A percentile compares a stretch with the other conserved stretches of the same genome.
These are phyloP conservation scores for Panicum miliaceum DNA, from an alignment of 176 grass and related monocot genomes.

Conservation along the genomic window DNA sequence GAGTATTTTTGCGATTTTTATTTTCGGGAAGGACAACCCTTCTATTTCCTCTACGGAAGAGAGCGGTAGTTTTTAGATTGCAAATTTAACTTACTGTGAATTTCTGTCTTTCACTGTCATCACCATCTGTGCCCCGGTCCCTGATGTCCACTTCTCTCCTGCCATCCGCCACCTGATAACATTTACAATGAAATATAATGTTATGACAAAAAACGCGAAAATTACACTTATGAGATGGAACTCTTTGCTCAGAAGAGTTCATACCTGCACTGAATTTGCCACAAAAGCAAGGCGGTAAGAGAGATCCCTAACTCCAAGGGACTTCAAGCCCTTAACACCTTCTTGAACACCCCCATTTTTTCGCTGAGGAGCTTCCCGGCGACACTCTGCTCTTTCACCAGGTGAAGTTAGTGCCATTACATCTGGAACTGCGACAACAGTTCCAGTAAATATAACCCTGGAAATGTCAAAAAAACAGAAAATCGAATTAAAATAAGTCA, in stretches of 20 bases:
- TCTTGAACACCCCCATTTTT: slow-evolving; percentile 79
- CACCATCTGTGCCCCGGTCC: slow-evolving; percentile 70
- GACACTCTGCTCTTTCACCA: slow-evolving; percentile 95
- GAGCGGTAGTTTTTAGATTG: not conserved
- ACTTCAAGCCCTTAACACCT: slow-evolving; percentile 88
- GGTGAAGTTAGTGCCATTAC: slow-evolving; percentile 97
- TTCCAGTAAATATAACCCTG: slow-evolving; percentile 89
- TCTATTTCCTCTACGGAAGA: not conserved
- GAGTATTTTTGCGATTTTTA: not conserved
- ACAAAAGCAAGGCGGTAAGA: slow-evolving; percentile 94
- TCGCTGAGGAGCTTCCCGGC: slow-evolving; percentile 81
- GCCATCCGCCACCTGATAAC: slow-evolving; percentile 78
- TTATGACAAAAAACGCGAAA: not conserved
- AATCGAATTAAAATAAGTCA: not conserved
- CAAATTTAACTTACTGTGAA: slow-evolving; percentile 73
- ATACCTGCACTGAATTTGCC: slow-evolving; percentile 91
- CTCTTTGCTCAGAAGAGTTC: slow-evolving; percentile 22
- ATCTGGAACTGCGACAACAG: slow-evolving; percentile 92
- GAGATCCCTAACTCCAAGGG: slow-evolving; percentile 91
- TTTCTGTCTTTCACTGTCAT: slow-evolving; percentile 74
- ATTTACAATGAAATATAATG: slow-evolving; percentile 23
- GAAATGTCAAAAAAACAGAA: slow-evolving; percentile 32
- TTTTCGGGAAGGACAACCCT: not conserved
- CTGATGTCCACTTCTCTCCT: slow-evolving; percentile 83
- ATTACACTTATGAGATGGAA: not conserved